A percentile compares a stretch with the other conserved stretches of the same genome.
Evolutionary conservation across 352 stramenopile genomes (phyloP).

Genomic region (Phytophthora podocarpi): DNA sequence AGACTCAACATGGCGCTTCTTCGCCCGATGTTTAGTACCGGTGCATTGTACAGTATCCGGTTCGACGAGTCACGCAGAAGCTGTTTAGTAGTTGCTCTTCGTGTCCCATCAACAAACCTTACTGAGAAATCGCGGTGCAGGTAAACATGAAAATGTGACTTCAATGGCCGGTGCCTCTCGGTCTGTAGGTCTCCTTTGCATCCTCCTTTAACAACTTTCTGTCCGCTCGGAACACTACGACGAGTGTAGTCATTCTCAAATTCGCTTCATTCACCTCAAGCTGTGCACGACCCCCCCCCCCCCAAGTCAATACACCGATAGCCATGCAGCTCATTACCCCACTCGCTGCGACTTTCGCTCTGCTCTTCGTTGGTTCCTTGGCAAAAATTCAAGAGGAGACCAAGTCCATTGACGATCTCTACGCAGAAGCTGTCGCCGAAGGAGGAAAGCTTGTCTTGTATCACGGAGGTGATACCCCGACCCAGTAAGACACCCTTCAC

Average conservation of each 20-base stretch:
- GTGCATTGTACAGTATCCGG: too few species aligned
- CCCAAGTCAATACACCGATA: too few species aligned
- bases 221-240: background rate
- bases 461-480: constrained; percentile 40
- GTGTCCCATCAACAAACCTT: constrained; percentile 10
- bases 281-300: background rate
- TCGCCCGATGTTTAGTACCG: background rate
- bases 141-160: constrained; percentile 4
- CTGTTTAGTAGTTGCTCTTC: background rate
- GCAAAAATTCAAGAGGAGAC: constrained; percentile 36
- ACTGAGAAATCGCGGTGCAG: constrained; percentile 1
- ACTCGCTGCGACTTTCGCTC: constrained; percentile 1
- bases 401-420: constrained; percentile 48
- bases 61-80: background rate
- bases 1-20: background rate
- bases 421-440: constrained; percentile 47
- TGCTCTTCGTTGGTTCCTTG: background rate
- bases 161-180: background rate
- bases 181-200: too few species aligned
- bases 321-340: constrained; percentile 17
- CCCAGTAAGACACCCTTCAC: constrained; percentile 29
- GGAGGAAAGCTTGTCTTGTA: constrained; percentile 55
- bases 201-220: background rate
- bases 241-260: constrained; percentile 17
- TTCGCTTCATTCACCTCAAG: constrained; percentile 14